Percentiles rank a stretch among this genome's conserved stretches.
These are phyloP conservation scores for Hypoxylon sp. DNA, from an alignment of 2,329 filamentous ascomycete species.

Conservation along the genomic window DNA sequence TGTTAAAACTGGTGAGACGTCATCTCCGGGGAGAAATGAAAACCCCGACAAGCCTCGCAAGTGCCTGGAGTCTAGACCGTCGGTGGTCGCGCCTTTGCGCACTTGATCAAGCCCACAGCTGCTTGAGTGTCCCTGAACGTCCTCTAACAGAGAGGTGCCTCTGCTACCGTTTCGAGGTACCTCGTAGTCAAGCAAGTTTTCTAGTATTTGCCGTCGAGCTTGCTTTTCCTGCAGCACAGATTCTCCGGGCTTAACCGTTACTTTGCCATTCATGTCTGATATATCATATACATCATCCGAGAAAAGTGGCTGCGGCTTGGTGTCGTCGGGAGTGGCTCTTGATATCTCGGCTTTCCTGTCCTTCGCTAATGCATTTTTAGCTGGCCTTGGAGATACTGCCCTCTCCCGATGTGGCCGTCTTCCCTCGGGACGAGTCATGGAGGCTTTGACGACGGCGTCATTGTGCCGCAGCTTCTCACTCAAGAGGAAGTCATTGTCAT, in stretches of 20 bases:
- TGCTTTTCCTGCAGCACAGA: constrained; percentile 9
- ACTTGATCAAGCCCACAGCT: background rate
- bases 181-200: constrained; percentile 31
- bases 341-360: background rate
- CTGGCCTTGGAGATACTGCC: background rate
- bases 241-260: background rate
- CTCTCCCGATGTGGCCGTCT: constrained; percentile 16
- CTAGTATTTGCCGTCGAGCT: constrained; percentile 29
- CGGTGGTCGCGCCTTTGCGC: background rate
- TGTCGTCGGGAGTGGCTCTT: background rate
- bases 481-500: constrained; percentile 48
- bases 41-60: constrained; percentile 38
- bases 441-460: constrained; percentile 26
- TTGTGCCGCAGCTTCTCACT: constrained; percentile 48
- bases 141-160: background rate
- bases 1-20: constrained; percentile 25
- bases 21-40: constrained; percentile 48
- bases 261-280: background rate
- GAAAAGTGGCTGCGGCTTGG: constrained; percentile 27
- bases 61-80: constrained; percentile 18
- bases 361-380: background rate
- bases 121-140: background rate
- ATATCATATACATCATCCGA: constrained; percentile 32
- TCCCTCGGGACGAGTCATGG: background rate
- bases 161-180: background rate